Evolutionary conservation across 352 stramenopile genomes (phyloP), one percentile per base, ranked within the genome.

Genomic region (Globisporangium mamillatum): DNA sequence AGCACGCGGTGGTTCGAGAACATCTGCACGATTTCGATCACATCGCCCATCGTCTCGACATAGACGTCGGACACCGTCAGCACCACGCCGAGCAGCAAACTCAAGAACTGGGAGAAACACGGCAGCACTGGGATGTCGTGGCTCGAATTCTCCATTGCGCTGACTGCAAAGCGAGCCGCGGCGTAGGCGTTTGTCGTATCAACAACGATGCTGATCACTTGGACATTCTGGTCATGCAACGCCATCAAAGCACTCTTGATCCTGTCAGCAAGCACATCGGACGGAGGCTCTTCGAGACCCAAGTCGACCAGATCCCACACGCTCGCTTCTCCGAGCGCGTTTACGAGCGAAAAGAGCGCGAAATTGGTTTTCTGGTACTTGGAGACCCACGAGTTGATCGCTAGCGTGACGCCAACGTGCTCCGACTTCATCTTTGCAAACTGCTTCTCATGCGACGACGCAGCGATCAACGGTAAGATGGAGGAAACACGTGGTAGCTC

Each of bases 201-300:
- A 0, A 80, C 75, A 63, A 93, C 84, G 64, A 94, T 90, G 34
- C 79, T 89, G 50, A 94, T 89, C 52, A 94, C 69, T n/a, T 79
- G 69, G 5, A 92, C 80, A 18, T 75, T 73, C 64, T 78, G 74
- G 27, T 75, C 75, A 9, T 73, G 71, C n/a, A 94, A 72, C 10
- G 67, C 46, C 7, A 72, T 61, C 16, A 94, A 70, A 22, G 67
- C 74, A 22, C 1, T 29, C 63, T 84, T 84, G 53, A 94, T 83
- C 66, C 88, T 85, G 16, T 75, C 75, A 3, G 79, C 73, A 20
- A 94, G 56, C 27, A 71, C 63, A 20, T 89, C 80, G 22, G 79
- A 56, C 14, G 69, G 38, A 24, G 68, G 77, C 5, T 83, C 71
- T 14, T 84, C 77, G 7, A 80, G 69, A 32, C 79, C 83, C 29